Evolutionary conservation across 805 yeast species (phyloP).

Genomic region (Saturnispora diversa): DNA sequence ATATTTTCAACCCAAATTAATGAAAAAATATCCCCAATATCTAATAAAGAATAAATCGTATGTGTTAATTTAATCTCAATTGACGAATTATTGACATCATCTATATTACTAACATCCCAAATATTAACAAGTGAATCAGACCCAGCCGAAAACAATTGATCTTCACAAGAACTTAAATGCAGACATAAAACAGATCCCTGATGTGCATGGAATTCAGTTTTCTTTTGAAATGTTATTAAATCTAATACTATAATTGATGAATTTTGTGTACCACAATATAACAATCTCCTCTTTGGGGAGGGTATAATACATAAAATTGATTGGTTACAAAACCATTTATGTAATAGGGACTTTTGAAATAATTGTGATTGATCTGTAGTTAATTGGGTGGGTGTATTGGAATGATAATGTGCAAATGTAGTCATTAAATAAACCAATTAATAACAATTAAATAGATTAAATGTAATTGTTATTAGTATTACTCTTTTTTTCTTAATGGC

Average conservation of each 20-base stretch:
- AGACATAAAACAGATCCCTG: slow-evolving; percentile 70
- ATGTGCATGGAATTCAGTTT: slow-evolving; percentile 50
- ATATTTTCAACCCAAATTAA: slow-evolving; percentile 56
- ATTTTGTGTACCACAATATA: slow-evolving; percentile 89
- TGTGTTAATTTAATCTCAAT: slow-evolving; percentile 34
- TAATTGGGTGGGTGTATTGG: slow-evolving; percentile 3
- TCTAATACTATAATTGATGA: slow-evolving; percentile 70
- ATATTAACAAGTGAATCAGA: slow-evolving; percentile 84
- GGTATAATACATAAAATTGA: slow-evolving; percentile 68
- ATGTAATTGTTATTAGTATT: not conserved
- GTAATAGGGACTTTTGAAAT: slow-evolving; percentile 31
- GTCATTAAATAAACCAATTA: slow-evolving; percentile 4
- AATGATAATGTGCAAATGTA: slow-evolving; percentile 13
- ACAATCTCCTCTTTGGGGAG: slow-evolving; percentile 45
- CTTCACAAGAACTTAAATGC: slow-evolving; percentile 44
- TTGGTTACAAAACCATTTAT: slow-evolving; percentile 67
- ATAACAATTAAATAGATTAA: not conserved
- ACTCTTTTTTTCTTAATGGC: not conserved
- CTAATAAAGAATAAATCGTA: slow-evolving; percentile 75
- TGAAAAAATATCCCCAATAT: slow-evolving; percentile 90
- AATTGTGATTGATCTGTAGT: slow-evolving; percentile 12
- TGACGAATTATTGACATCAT: not conserved
- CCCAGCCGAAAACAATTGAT: slow-evolving; percentile 71
- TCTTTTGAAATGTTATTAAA: slow-evolving; percentile 51
- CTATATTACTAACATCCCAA: slow-evolving; percentile 53